Percentiles rank a stretch among this genome's conserved stretches.
Evolutionary conservation across 768 basidiomycete species (phyloP).

Genomic region (Gymnopilus junonius): DNA sequence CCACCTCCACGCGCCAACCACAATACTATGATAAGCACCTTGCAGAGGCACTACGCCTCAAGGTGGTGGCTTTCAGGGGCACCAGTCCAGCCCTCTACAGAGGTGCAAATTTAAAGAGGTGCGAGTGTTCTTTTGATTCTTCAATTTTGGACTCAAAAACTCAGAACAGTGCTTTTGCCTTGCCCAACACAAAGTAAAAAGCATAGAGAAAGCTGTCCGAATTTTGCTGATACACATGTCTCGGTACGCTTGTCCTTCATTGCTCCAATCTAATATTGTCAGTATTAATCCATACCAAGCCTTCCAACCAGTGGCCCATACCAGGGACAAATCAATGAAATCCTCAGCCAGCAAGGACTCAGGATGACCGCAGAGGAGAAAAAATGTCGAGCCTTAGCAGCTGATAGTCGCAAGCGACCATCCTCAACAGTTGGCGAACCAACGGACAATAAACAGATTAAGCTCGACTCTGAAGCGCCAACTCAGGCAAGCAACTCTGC

Average conservation of each 20-base stretch:
- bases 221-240: conserved; percentile 83
- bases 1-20: background rate
- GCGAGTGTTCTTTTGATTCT: no score
- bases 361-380: conserved; percentile 83
- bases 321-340: conserved; percentile 73
- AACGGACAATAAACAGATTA: conserved; percentile 72
- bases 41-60: background rate
- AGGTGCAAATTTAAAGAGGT: no score
- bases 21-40: background rate
- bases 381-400: conserved; percentile 56
- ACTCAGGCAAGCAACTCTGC: conserved; percentile 42
- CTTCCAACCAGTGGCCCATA: conserved; percentile 64
- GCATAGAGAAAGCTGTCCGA: conserved; percentile 87
- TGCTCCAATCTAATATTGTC: background rate
- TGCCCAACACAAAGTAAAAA: no score
- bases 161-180: no score
- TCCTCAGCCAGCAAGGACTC: conserved; percentile 66
- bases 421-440: conserved; percentile 50
- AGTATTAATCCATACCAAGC: conserved; percentile 37
- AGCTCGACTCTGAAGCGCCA: conserved; percentile 54
- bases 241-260: conserved; percentile 53
- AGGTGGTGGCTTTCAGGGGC: background rate
- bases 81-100: no score
- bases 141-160: no score
- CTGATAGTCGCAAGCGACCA: conserved; percentile 62